Conservation (phyloP, 257 asterid species). For the Nicotiana attenuata region DNA sequence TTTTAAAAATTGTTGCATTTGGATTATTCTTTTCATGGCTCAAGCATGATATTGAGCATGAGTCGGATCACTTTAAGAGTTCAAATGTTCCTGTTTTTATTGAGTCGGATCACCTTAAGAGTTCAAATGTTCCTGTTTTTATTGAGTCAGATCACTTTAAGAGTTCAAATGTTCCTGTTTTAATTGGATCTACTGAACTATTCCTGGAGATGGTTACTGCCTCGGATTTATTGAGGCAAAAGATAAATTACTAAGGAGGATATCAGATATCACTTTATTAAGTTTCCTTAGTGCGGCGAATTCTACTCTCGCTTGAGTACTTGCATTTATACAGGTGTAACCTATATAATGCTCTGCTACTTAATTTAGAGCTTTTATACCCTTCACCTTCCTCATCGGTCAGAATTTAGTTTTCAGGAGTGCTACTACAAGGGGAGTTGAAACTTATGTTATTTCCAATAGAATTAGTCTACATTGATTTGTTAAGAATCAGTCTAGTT, state of each 20-base stretch:
- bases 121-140: too few relatives aligned
- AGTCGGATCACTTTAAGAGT: background rate
- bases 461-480: background rate
- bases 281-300: background rate
- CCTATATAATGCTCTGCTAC: background rate
- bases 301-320: background rate
- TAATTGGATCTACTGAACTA: background rate
- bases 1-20: background rate
- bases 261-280: background rate
- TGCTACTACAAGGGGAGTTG: background rate
- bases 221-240: background rate
- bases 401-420: background rate
- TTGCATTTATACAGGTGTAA: background rate
- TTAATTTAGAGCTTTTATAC: background rate
- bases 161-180: background rate
- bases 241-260: background rate
- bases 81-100: background rate
- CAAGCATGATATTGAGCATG: background rate
- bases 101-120: too few relatives aligned
- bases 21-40: background rate
- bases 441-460: background rate
- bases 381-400: background rate
- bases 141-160: background rate
- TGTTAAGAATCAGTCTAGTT: background rate
- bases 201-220: background rate